A percentile compares a stretch with the other conserved stretches of the same genome.
phyloP scores from a whole-genome alignment of 805 yeast genomes.

The Metschnikowia chrysomelidarum region DNA sequence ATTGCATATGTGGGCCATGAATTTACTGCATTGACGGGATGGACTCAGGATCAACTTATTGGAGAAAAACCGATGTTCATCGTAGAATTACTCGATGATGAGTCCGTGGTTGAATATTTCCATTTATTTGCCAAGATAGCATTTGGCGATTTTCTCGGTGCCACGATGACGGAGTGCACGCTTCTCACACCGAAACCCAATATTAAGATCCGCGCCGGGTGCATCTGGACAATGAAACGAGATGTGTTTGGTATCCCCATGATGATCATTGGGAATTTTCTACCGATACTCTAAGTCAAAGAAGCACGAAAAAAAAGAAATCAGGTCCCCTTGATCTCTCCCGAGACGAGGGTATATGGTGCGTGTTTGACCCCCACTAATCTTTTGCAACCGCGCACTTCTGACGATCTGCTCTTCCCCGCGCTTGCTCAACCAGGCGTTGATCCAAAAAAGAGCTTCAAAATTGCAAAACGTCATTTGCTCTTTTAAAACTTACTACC shows the following conservation, averaged over 20 bases:
- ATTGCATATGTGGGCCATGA: conserved; percentile 95
- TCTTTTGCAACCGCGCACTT: too few relatives aligned
- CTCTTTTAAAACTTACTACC: too few relatives aligned
- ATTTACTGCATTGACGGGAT: conserved; percentile 86
- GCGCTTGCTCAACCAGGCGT: too few relatives aligned
- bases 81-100: conserved; percentile 83
- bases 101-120: conserved; percentile 83
- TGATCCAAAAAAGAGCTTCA: too few relatives aligned
- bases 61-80: conserved; percentile 64
- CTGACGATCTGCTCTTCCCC: too few relatives aligned
- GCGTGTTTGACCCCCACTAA: too few relatives aligned
- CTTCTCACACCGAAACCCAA: conserved; percentile 57
- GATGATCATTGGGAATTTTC: conserved; percentile 93
- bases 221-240: conserved; percentile 90
- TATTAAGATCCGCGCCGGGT: conserved; percentile 66
- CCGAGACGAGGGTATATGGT: too few relatives aligned
- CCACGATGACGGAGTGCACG: conserved; percentile 83
- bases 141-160: conserved; percentile 85
- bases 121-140: conserved; percentile 81
- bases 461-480: too few relatives aligned
- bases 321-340: too few relatives aligned
- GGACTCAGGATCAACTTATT: conserved; percentile 71
- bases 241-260: conserved; percentile 96
- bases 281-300: conserved; percentile 59
- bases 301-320: neutral